Evolutionary conservation across 768 basidiomycete species (phyloP), one percentile per base, ranked within the genome.

Genomic region (Ramaria sp.): DNA sequence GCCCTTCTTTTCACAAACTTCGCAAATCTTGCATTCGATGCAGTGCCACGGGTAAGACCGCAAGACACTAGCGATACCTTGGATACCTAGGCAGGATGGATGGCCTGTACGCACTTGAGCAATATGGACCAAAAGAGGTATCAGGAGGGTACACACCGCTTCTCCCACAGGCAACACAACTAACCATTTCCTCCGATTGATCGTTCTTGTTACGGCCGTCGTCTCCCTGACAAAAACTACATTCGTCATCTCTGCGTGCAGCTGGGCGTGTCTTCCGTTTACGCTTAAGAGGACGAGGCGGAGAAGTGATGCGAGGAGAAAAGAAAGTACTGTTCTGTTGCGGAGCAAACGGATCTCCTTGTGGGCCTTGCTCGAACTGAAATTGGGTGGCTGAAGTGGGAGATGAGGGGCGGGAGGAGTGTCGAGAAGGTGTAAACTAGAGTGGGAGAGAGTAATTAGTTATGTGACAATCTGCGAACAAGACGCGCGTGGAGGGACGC

Each of bases 1-100:
- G 20, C 88, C 90, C 66, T 93, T 92, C 64, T 82, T 73, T 46
- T 78, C 71, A 66, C 94, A 97, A 56, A 91, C 73, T 71, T 93
- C 90, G 68, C 94, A 98, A 57, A 75, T 83, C 74, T 95, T 96
- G 74, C 94, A 96, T 62, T 93, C 90, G 37, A 83, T 78, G 66
- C 94, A 98, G 59, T 80, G 79, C 94, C 94, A 97, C 15, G 77
- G 73, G 67, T 94, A 94, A 27, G 76, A 75, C 57, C 77, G 75
- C 51, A 93, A 73, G n/a, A 77, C 73, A 41, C 82, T 76, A 17
- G 76, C 77, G 51, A 88, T 75, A 51, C 72, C 64, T 48, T 65
- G 70, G 33, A 84, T 76, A 61, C 84, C 71, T 74, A 95, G 77
- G 67, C 94, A 98, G 47, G 81, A 84, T n/a, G 86, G 86, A 69